Percentiles rank a stretch among this genome's conserved stretches.
Evolutionary conservation across 768 basidiomycete genomes (phyloP).

Genomic region (Sarcomyxa edulis): DNA sequence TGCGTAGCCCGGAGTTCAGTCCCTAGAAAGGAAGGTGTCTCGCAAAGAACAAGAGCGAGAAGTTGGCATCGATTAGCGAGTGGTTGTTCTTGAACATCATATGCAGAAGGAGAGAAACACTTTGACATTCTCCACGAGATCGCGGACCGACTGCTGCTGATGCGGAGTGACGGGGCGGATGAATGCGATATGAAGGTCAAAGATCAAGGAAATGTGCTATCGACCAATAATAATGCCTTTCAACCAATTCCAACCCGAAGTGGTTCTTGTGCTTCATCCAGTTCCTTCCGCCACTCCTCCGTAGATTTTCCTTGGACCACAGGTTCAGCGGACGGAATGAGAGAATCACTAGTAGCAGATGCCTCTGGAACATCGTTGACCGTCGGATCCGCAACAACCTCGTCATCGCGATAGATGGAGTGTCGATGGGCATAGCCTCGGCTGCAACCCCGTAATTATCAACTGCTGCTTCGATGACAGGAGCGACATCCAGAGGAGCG

Average conservation of each 20-base stretch:
- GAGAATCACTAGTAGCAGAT: too few relatives aligned
- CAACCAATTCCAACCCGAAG: slow-evolving; percentile 60
- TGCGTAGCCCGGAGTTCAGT: slow-evolving; percentile 48
- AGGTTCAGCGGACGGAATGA: slow-evolving; percentile 7
- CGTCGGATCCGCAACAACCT: too few relatives aligned
- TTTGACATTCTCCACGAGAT: slow-evolving; percentile 75
- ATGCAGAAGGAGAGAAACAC: slow-evolving; percentile 57
- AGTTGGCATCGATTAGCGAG: slow-evolving; percentile 81
- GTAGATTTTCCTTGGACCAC: slow-evolving; percentile 36
- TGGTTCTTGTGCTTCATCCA: slow-evolving; percentile 62
- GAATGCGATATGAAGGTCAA: slow-evolving; percentile 83
- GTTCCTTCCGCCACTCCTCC: slow-evolving; percentile 60
- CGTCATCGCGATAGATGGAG: too few relatives aligned
- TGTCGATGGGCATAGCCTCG: too few relatives aligned
- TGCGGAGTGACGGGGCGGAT: slow-evolving; percentile 55
- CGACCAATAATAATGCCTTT: slow-evolving; percentile 74
- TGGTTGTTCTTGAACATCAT: slow-evolving; percentile 69
- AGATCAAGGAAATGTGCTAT: slow-evolving; percentile 84
- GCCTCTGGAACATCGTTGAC: too few relatives aligned
- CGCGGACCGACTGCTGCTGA: slow-evolving; percentile 60
- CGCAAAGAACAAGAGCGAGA: slow-evolving; percentile 77
- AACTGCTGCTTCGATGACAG: too few relatives aligned
- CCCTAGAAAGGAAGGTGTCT: slow-evolving; percentile 58
- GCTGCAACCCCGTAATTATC: too few relatives aligned
- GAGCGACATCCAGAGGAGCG: slow-evolving; percentile 18